phyloP scores from a whole-genome alignment of 345 rosid genomes.

The Sisymbrium altissimum region DNA sequence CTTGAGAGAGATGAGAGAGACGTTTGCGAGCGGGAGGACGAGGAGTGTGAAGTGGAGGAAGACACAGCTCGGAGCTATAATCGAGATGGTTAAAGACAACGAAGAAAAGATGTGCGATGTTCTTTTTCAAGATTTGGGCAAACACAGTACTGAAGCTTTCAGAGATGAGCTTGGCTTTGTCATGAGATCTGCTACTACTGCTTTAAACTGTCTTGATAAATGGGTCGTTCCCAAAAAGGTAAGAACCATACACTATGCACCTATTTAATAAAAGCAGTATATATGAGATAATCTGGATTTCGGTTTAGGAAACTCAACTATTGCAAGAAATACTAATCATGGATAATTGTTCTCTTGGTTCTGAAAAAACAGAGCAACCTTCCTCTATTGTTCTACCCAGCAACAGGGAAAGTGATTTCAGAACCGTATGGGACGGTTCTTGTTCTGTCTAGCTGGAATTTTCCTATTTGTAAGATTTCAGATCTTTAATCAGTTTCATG shows the following conservation, averaged over 20 bases:
- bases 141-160: slow-evolving; percentile 68
- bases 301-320: neutral
- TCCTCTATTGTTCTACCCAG: slow-evolving; percentile 62
- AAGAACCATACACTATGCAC: neutral
- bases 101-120: slow-evolving; percentile 47
- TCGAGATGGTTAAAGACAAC: slow-evolving; percentile 56
- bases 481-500: slow-evolving; percentile 11
- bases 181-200: slow-evolving; percentile 49
- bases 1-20: slow-evolving; percentile 53
- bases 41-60: slow-evolving; percentile 70
- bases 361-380: slow-evolving; percentile 37
- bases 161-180: slow-evolving; percentile 77
- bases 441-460: slow-evolving; percentile 75
- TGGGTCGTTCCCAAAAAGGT: slow-evolving; percentile 84
- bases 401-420: slow-evolving; percentile 54
- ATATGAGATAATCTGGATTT: neutral
- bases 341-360: neutral
- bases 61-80: slow-evolving; percentile 53
- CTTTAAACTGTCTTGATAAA: slow-evolving; percentile 54
- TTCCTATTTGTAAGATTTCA: slow-evolving; percentile 67
- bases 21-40: slow-evolving; percentile 55
- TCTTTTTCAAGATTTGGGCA: slow-evolving; percentile 75
- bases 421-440: slow-evolving; percentile 87
- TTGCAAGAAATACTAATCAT: neutral
- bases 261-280: neutral